Evolutionary conservation across 805 yeast genomes (phyloP).

Genomic region (Candida ipomoeae): DNA sequence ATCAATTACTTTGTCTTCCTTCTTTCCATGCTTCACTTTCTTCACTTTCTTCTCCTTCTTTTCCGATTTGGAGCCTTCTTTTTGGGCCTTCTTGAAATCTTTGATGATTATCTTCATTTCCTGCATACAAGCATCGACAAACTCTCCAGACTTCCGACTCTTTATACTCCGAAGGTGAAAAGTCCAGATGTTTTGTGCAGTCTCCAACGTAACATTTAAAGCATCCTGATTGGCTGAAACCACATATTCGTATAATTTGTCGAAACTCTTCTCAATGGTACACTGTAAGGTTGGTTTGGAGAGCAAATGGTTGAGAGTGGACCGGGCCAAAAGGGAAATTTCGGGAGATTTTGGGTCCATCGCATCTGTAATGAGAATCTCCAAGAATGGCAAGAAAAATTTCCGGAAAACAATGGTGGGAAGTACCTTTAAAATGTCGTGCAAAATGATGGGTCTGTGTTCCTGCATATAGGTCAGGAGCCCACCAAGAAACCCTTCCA

Average conservation of each 20-base stretch:
- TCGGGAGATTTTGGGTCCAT: neutral
- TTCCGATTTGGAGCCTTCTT: neutral
- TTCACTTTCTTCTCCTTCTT: no score
- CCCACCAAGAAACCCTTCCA: slow-evolving; percentile 5
- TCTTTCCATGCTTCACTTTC: no score
- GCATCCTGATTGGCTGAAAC: neutral
- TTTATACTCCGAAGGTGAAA: slow-evolving; percentile 18
- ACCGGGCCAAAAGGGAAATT: slow-evolving; percentile 8
- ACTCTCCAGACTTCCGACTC: slow-evolving; percentile 6
- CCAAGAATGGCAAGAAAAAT: slow-evolving; percentile 8
- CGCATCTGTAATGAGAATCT: slow-evolving; percentile 1
- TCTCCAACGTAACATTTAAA: slow-evolving; percentile 4
- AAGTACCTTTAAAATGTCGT: slow-evolving; percentile 5
- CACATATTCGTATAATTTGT: slow-evolving; percentile 18
- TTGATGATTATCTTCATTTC: neutral
- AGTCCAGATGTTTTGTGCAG: slow-evolving; percentile 12
- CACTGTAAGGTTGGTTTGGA: slow-evolving; percentile 53
- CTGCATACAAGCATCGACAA: neutral
- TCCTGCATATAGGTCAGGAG: slow-evolving; percentile 5
- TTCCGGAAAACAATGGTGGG: slow-evolving; percentile 11
- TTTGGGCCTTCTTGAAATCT: neutral
- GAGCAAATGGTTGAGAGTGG: slow-evolving; percentile 38
- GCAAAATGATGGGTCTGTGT: neutral
- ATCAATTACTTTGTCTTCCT: no score
- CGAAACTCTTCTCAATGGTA: slow-evolving; percentile 42